phyloP scores from a whole-genome alignment of 1,139 yeast species.

The Pichia cactophila region DNA sequence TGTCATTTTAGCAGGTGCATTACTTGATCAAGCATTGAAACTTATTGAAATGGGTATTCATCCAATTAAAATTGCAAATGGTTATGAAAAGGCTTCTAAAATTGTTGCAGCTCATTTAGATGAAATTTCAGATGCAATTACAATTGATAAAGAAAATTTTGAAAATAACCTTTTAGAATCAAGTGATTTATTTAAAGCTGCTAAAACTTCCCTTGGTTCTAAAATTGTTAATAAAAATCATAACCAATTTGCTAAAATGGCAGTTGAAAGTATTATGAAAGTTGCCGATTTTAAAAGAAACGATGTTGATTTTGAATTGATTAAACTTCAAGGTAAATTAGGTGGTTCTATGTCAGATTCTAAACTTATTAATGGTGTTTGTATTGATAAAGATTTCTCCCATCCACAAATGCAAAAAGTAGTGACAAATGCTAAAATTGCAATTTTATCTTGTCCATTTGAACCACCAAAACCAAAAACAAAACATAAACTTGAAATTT shows the following conservation, averaged over 20 bases:
- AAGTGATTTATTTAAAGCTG: constrained; percentile 70
- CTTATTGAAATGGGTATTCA: constrained; percentile 95
- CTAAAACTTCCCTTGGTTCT: constrained; percentile 90
- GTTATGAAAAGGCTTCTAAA: constrained; percentile 95
- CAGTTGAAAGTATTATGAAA: constrained; percentile 89
- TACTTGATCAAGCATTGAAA: constrained; percentile 90
- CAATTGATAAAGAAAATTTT: constrained; percentile 32
- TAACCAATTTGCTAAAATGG: constrained; percentile 91
- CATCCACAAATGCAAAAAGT: constrained; percentile 96
- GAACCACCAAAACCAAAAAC: constrained; percentile 99
- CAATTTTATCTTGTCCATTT: constrained; percentile 94
- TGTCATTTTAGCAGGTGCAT: constrained; percentile 90
- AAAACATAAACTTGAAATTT: constrained; percentile 90
- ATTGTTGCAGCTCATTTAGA: constrained; percentile 78
- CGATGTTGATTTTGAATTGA: constrained; percentile 94
- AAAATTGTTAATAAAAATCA: constrained; percentile 93
- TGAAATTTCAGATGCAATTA: constrained; percentile 56
- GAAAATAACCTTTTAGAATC: constrained; percentile 41
- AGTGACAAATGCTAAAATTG: constrained; percentile 76
- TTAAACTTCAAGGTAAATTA: constrained; percentile 90
- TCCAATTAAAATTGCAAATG: constrained; percentile 94
- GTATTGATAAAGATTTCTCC: constrained; percentile 91
- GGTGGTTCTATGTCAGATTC: constrained; percentile 93
- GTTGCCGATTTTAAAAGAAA: constrained; percentile 89
- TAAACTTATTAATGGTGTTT: constrained; percentile 77